Evolutionary conservation across 495 filamentous ascomycete species (phyloP).

Genomic region (Penicillium soppii): DNA sequence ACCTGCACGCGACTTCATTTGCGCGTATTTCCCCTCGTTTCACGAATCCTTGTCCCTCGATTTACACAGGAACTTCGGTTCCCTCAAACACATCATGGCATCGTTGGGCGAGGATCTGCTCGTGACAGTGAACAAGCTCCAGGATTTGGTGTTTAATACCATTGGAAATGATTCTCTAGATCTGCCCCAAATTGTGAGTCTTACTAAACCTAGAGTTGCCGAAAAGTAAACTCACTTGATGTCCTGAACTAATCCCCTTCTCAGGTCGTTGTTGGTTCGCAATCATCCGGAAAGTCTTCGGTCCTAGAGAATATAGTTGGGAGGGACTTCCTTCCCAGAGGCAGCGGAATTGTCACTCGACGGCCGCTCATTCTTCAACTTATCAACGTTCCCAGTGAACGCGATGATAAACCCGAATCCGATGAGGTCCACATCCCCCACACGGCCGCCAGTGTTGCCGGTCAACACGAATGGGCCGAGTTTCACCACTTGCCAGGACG

Average conservation of each 20-base stretch:
- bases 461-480: constrained; percentile 88
- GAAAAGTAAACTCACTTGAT: neutral
- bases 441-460: constrained; percentile 66
- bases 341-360: constrained; percentile 94
- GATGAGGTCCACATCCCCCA: constrained; percentile 67
- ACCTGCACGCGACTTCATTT: constrained; percentile 7
- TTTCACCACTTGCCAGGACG: constrained; percentile 92
- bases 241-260: neutral
- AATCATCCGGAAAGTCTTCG: constrained; percentile 98
- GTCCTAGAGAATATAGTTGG: constrained; percentile 99
- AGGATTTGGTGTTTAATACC: constrained; percentile 98
- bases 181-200: constrained; percentile 91
- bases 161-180: constrained; percentile 98
- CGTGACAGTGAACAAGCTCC: constrained; percentile 90
- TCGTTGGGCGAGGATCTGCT: constrained; percentile 89
- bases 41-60: constrained; percentile 1
- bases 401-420: constrained; percentile 61
- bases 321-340: constrained; percentile 92
- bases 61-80: neutral
- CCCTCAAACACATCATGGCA: constrained; percentile 46
- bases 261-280: constrained; percentile 96
- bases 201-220: neutral
- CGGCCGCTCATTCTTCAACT: constrained; percentile 94
- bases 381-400: constrained; percentile 91
- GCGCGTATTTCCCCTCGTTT: neutral